Percentiles rank a stretch among this genome's conserved stretches.
These are phyloP conservation scores for Protomyces pachydermus DNA, from an alignment of 1,139 yeast genomes.

Conservation along the genomic window DNA sequence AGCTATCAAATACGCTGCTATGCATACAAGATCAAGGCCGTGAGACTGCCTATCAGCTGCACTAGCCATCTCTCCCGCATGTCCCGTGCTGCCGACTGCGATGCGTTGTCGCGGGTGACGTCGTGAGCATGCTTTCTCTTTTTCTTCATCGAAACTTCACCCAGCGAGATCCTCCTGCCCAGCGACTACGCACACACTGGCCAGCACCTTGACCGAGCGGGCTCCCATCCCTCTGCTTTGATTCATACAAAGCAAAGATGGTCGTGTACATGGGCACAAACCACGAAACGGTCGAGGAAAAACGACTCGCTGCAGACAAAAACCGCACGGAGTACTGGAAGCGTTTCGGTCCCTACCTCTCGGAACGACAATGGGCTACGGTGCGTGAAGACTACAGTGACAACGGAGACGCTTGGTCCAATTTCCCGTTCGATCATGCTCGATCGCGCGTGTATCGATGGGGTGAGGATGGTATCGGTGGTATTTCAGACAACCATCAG, in stretches of 20 bases:
- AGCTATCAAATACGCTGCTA: no score
- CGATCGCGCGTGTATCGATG: constrained; percentile 80
- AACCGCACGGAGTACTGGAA: constrained; percentile 56
- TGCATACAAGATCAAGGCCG: no score
- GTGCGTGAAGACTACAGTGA: constrained; percentile 86
- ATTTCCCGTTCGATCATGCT: constrained; percentile 84
- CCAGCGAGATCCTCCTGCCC: no score
- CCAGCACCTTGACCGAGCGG: no score
- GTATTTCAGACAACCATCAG: constrained; percentile 83
- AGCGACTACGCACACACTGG: no score
- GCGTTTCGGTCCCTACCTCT: constrained; percentile 88
- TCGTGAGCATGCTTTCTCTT: no score
- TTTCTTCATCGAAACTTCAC: no score
- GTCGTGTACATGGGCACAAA: constrained; percentile 37
- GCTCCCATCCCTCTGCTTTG: no score
- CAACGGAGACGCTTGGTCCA: constrained; percentile 88
- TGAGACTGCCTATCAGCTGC: no score
- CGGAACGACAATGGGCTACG: constrained; percentile 91
- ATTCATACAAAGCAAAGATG: constrained; percentile 31
- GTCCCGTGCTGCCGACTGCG: no score
- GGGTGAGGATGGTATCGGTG: constrained; percentile 97
- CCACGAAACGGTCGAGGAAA: constrained; percentile 57
- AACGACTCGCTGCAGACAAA: constrained; percentile 57
- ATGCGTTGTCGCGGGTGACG: no score
- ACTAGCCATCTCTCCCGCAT: no score